These are phyloP conservation scores for Trichoderma brevicompactum DNA, from an alignment of 2,329 filamentous ascomycete species.

Conservation along the genomic window DNA sequence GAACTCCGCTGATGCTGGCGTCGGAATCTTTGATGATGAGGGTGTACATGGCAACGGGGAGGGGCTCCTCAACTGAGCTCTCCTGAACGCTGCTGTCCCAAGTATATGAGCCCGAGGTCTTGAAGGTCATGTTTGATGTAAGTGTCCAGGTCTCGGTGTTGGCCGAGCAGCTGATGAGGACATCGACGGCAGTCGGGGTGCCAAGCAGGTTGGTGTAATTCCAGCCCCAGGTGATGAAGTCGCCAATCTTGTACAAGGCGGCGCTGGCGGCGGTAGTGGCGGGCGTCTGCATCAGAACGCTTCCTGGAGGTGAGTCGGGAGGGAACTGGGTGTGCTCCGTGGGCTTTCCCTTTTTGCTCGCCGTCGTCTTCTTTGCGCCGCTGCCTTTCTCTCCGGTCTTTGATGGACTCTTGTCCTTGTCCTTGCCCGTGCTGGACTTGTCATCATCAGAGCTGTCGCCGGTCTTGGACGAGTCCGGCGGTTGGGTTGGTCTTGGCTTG, in stretches of 20 bases:
- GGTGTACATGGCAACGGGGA: slow-evolving; percentile 62
- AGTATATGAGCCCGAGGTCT: slow-evolving; percentile 54
- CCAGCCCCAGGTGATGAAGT: slow-evolving; percentile 64
- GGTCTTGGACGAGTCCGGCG: background rate
- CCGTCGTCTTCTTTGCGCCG: background rate
- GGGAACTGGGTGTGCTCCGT: slow-evolving; percentile 47
- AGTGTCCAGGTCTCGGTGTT: slow-evolving; percentile 62
- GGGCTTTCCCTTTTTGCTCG: slow-evolving; percentile 34
- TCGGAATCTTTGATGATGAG: slow-evolving; percentile 66
- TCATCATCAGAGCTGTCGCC: background rate
- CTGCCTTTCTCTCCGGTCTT: slow-evolving; percentile 34
- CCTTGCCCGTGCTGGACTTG: background rate
- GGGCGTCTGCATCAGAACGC: slow-evolving; percentile 59
- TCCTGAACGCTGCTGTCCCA: slow-evolving; percentile 62
- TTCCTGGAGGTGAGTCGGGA: slow-evolving; percentile 53
- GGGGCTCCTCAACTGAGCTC: slow-evolving; percentile 50
- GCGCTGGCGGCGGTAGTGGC: slow-evolving; percentile 48
- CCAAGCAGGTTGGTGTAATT: slow-evolving; percentile 66
- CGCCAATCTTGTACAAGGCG: slow-evolving; percentile 63
- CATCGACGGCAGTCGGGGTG: slow-evolving; percentile 63
- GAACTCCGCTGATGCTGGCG: slow-evolving; percentile 52
- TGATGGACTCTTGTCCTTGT: slow-evolving; percentile 23
- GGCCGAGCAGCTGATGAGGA: slow-evolving; percentile 60
- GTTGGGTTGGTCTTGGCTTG: background rate
- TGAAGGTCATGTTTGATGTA: slow-evolving; percentile 65